Base-by-base conservation (phyloP, 2,329 filamentous ascomycete species). In the Xylaria sp. region DNA sequence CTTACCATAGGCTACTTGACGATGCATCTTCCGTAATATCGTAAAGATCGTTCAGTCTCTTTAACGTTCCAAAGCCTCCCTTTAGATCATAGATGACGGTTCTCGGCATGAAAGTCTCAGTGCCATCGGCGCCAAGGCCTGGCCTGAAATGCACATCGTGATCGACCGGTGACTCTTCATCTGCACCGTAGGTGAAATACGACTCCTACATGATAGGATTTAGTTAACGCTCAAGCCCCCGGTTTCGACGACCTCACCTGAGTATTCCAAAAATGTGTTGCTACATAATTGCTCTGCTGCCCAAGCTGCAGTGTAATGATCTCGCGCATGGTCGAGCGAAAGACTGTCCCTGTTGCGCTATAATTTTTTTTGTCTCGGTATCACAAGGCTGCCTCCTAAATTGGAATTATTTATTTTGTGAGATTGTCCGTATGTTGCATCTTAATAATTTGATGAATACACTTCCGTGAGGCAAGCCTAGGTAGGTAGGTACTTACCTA, bases 181-280 rank as follows among this genome's bases (percentile, higher is more conserved):
- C 81, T 46, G 85, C 80, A 1, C 82, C 83, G 72, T 97, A 98
- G 13, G 93, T 97, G 74, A 98, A 98, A 78, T 99, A 99, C 1
- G 94, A 97, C 82, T 99, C 95, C 90, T 97, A 7, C 23, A 13
- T 44, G 47, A 17, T 33, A 15, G 37, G 23, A 13, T 37, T 43
- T 19, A 43, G 31, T 19, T 23, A 25, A 19, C 25, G 11, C 3
- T 21, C 44, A 23, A 23, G 37, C 31, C 38, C 41, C 13, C 31
- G 15, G 23, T 38, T 35, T 44, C 15, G 58, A 33, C 48, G 43
- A 52, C 13, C 73, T 65, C 71, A 92, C 91, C 82, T 97, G 94
- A 5, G 91, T 83, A 72, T 99, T 99, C 95, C 95, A 99, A 76
- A 97, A 99, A 79, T 99, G 95, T 0, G 93, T 96, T 29, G 90